A percentile compares a stretch with the other conserved stretches of the same genome.
These are phyloP conservation scores for Rhizophagus sp. DNA, from an alignment of 192 early-diverging fungal genomes.

Conservation along the genomic window DNA sequence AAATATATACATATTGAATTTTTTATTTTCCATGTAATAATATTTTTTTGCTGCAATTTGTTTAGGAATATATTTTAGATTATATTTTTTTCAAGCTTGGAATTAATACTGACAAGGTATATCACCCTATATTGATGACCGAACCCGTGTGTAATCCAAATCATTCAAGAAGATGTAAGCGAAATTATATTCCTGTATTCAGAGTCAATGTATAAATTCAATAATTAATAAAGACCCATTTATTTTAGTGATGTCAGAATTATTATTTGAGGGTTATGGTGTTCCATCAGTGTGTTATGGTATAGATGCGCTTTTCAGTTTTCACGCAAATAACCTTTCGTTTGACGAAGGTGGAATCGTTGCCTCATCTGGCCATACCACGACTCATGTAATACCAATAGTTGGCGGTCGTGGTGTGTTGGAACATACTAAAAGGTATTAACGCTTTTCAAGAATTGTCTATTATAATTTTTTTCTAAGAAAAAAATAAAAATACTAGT, in stretches of 20 bases:
- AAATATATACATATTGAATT: neutral
- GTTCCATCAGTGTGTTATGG: constrained; percentile 80
- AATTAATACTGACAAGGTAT: constrained; percentile 65
- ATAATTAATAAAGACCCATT: constrained; percentile 1
- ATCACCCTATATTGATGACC: constrained; percentile 87
- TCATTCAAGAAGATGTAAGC: constrained; percentile 71
- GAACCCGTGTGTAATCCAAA: constrained; percentile 79
- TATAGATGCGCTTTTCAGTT: constrained; percentile 86
- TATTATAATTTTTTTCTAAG: neutral
- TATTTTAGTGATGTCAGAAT: constrained; percentile 74
- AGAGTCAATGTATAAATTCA: neutral
- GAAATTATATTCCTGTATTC: neutral
- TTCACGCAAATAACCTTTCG: constrained; percentile 67
- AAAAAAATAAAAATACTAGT: no score
- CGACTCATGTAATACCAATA: constrained; percentile 79
- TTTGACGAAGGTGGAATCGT: constrained; percentile 69
- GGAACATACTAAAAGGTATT: constrained; percentile 73
- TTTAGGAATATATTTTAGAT: constrained; percentile 80
- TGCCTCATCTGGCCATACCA: constrained; percentile 67
- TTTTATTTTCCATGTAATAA: neutral
- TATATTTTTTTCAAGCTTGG: constrained; percentile 84
- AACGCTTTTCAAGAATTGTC: neutral
- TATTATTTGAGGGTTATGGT: constrained; percentile 85
- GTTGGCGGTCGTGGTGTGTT: constrained; percentile 58
- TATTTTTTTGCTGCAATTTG: neutral